Evolutionary conservation across 1,139 yeast genomes (phyloP).

Genomic region (Suhomyces wounanorum): DNA sequence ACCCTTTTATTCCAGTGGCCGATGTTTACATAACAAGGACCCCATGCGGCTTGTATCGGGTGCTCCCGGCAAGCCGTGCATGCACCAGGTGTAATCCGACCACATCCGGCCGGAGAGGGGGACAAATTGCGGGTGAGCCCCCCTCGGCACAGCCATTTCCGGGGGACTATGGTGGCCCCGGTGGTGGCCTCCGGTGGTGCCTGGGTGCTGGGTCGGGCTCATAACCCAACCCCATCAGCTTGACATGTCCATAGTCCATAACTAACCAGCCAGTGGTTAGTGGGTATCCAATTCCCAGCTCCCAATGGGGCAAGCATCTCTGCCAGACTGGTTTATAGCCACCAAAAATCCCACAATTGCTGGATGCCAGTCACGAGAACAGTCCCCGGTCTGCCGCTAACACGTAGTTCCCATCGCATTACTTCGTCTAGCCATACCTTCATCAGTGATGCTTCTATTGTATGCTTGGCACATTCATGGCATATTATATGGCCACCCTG

Average conservation of each 20-base stretch:
- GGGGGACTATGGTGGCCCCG: no score
- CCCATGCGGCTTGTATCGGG: conserved; percentile 8
- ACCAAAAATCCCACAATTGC: background rate
- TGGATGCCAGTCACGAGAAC: background rate
- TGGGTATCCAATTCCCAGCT: background rate
- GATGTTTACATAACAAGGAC: conserved; percentile 5
- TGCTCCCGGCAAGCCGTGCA: conserved; percentile 4
- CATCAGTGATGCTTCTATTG: background rate
- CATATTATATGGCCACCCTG: background rate
- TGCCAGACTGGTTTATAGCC: background rate
- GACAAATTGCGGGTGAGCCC: background rate
- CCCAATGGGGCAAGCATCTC: background rate
- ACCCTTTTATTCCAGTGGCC: background rate
- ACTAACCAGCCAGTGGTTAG: no score
- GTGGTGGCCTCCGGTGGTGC: no score
- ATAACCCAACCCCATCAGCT: no score
- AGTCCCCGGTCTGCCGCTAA: background rate
- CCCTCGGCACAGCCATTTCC: background rate
- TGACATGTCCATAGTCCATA: no score
- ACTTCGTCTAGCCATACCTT: background rate
- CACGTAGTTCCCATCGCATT: background rate
- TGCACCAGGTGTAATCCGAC: conserved; percentile 1
- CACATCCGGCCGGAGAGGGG: background rate
- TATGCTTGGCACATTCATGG: background rate
- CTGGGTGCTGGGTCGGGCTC: no score